Percentiles rank a stretch among this genome's conserved stretches.
Conservation (phyloP, 306 rosid species). For the Lupinus albus region DNA sequence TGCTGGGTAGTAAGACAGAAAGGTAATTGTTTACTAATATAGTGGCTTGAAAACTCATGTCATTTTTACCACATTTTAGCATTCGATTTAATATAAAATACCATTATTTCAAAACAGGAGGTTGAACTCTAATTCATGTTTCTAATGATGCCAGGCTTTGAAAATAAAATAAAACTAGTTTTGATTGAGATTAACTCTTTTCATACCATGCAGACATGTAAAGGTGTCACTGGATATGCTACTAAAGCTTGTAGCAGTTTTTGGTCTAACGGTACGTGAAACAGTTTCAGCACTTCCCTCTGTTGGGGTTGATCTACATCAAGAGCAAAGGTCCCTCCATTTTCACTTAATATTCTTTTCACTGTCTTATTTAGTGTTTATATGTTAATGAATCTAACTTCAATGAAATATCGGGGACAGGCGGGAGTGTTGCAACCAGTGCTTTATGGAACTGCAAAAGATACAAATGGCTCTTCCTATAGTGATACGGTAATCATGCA, state of each 20-base stretch:
- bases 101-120: conserved; percentile 9
- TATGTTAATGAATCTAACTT: conserved; percentile 35
- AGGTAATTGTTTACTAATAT: conserved; percentile 55
- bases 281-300: conserved; percentile 72
- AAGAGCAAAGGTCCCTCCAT: conserved; percentile 77
- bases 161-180: background rate
- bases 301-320: conserved; percentile 89
- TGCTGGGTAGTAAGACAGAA: conserved; percentile 80
- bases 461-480: conserved; percentile 74
- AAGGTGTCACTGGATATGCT: conserved; percentile 79
- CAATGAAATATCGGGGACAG: conserved; percentile 51
- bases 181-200: conserved; percentile 27
- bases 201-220: conserved; percentile 68
- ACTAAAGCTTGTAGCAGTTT: conserved; percentile 86
- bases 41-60: conserved; percentile 30
- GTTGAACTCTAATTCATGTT: background rate
- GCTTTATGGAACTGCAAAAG: conserved; percentile 77
- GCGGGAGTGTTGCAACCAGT: conserved; percentile 76
- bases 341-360: conserved; percentile 34
- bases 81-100: background rate
- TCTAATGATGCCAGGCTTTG: conserved; percentile 6
- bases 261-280: conserved; percentile 73
- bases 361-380: conserved; percentile 33
- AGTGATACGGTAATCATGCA: conserved; percentile 63
- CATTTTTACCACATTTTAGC: conserved; percentile 12